Percentiles rank a stretch among this genome's conserved stretches.
phyloP scores from a whole-genome alignment of 805 yeast species.

The Zygosaccharomyces siamensis region DNA sequence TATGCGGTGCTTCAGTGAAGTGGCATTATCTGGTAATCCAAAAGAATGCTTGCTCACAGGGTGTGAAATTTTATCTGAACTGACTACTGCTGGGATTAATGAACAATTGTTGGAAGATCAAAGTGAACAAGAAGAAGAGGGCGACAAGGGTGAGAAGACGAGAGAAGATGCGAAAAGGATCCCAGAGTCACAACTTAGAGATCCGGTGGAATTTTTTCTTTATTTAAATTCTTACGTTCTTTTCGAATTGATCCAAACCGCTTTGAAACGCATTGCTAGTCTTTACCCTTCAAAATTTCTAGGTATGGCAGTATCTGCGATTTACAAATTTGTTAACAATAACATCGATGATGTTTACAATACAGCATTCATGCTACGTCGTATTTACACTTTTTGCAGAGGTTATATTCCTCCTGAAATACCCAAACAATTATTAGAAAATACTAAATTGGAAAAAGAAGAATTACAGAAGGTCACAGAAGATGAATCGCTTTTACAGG shows the following conservation, averaged over 20 bases:
- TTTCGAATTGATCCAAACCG: conserved; percentile 57
- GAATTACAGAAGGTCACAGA: conserved; percentile 41
- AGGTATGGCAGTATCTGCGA: conserved; percentile 58
- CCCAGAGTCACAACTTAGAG: conserved; percentile 7
- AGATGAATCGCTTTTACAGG: conserved; percentile 60
- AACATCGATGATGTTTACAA: conserved; percentile 38
- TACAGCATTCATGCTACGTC: conserved; percentile 46
- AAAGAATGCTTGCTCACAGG: conserved; percentile 71
- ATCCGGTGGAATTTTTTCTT: conserved; percentile 35
- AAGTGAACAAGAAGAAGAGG: conserved; percentile 9
- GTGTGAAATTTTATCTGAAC: conserved; percentile 52
- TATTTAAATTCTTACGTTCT: conserved; percentile 60
- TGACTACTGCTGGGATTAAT: conserved; percentile 10
- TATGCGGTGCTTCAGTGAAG: conserved; percentile 52
- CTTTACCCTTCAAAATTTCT: conserved; percentile 76
- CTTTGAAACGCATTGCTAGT: conserved; percentile 58
- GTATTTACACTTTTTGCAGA: conserved; percentile 60
- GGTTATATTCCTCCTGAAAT: conserved; percentile 48
- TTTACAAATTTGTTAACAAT: conserved; percentile 46
- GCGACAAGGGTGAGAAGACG: conserved; percentile 2
- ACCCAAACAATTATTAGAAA: conserved; percentile 35
- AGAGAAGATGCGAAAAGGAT: conserved; percentile 2
- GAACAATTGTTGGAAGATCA: conserved; percentile 13
- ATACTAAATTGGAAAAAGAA: conserved; percentile 28
- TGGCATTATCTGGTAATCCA: conserved; percentile 70